Percentiles rank a stretch among this genome's conserved stretches.
These are phyloP conservation scores for Raphanus sativus DNA, from an alignment of 345 rosid genomes.

Conservation along the genomic window DNA sequence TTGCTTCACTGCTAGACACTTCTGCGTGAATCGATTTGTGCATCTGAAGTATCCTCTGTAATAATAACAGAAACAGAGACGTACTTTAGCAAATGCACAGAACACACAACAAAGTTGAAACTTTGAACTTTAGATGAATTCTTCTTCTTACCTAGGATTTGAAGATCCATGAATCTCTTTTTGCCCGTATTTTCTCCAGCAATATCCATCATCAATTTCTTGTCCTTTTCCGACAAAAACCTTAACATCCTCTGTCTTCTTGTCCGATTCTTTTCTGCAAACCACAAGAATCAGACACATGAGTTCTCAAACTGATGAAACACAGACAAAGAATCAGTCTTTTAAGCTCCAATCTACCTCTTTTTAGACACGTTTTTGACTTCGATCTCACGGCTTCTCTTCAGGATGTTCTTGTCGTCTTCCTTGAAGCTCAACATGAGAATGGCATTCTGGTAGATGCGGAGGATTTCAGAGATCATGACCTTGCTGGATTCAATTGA, in stretches of 20 bases:
- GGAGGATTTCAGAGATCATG: constrained; percentile 53
- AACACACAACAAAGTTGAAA: background rate
- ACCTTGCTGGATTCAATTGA: constrained; percentile 44
- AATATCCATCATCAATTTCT: constrained; percentile 62
- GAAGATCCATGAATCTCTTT: constrained; percentile 78
- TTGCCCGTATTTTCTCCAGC: constrained; percentile 97
- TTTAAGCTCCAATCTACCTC: constrained; percentile 45
- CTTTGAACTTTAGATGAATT: too few species aligned
- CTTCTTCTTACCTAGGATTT: constrained; percentile 67
- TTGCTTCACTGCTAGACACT: constrained; percentile 79
- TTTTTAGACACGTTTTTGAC: constrained; percentile 49
- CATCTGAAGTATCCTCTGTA: constrained; percentile 90
- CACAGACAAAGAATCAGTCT: background rate
- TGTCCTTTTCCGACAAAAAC: constrained; percentile 42
- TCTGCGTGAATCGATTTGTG: constrained; percentile 58
- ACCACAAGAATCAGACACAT: constrained; percentile 10
- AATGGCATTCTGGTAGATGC: constrained; percentile 67
- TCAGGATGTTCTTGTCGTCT: constrained; percentile 29
- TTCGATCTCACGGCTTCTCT: constrained; percentile 36
- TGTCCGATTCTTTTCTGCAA: constrained; percentile 57
- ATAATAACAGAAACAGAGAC: constrained; percentile 15
- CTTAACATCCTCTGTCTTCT: constrained; percentile 54
- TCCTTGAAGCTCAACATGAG: constrained; percentile 44
- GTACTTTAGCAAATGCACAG: background rate
- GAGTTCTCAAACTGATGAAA: constrained; percentile 4